phyloP scores from a whole-genome alignment of 768 basidiomycete species.

The Suillus americanus region DNA sequence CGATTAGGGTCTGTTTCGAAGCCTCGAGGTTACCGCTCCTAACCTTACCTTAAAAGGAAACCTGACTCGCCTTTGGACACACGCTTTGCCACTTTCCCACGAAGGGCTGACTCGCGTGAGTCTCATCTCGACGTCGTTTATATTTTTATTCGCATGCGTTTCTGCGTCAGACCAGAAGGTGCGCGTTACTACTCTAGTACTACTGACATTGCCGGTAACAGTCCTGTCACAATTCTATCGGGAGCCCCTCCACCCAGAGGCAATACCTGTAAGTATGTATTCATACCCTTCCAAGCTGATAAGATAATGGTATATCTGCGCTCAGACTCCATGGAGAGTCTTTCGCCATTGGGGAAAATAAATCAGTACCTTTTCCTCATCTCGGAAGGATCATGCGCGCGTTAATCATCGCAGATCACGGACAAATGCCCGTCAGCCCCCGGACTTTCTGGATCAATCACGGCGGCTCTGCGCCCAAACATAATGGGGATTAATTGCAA shows the following conservation, averaged over 20 bases:
- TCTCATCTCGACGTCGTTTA: neutral
- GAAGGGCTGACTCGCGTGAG: neutral
- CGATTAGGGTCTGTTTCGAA: constrained; percentile 22
- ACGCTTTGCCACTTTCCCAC: constrained; percentile 6
- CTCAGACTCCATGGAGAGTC: neutral
- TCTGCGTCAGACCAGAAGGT: neutral
- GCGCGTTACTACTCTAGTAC: neutral
- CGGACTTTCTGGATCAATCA: neutral
- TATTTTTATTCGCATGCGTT: neutral
- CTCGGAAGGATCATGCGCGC: neutral
- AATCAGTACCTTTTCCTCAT: neutral
- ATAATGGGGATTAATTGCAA: neutral
- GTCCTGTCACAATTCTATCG: neutral
- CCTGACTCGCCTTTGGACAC: constrained; percentile 19
- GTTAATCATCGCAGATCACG: neutral
- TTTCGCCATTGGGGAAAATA: neutral
- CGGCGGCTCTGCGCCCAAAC: neutral
- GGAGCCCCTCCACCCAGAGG: neutral
- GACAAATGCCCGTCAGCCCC: neutral
- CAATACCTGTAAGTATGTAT: neutral
- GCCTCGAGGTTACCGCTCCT: constrained; percentile 13
- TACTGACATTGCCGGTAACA: neutral
- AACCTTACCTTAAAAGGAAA: constrained; percentile 24
- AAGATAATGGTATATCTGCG: neutral
- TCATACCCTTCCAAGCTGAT: neutral